phyloP scores from a whole-genome alignment of 306 rosid genomes.

The Malus domestica region ASM211411v1 NC_041792.1:1597001-1597500 shows the following conservation, averaged over 20 bases:
- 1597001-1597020: constrained; percentile 31
- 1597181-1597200: neutral
- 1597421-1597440: neutral
- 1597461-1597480: neutral
- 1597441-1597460: neutral
- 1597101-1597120: constrained; percentile 46
- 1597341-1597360: neutral
- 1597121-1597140: constrained; percentile 32
- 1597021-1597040: constrained; percentile 38
- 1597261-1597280: neutral
- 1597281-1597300: neutral
- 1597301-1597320: neutral
- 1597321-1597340: neutral
- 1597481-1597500: neutral
- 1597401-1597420: neutral
- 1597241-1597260: neutral
- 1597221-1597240: neutral
- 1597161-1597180: neutral
- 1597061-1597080: constrained; percentile 33
- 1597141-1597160: constrained; percentile 41
- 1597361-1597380: neutral
- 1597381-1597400: neutral
- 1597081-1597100: constrained; percentile 56
- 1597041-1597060: constrained; percentile 32
- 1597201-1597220: neutral